Conservation (phyloP, 164 flowering plant genomes). For the Macadamia integrifolia region DNA sequence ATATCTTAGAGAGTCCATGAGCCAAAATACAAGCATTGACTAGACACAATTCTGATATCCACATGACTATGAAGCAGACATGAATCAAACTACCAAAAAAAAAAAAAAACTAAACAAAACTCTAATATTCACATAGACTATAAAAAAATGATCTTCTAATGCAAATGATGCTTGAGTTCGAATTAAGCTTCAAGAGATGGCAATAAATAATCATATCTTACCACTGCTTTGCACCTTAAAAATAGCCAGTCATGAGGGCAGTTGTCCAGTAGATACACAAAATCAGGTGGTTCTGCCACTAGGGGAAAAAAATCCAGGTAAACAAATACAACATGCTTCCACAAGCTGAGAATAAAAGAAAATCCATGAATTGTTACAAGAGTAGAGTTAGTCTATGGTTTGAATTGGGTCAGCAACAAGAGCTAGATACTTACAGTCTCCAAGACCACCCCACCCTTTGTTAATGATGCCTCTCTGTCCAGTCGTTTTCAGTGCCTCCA, state of each 20-base stretch:
- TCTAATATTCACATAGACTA: too few species aligned
- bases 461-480: conserved; percentile 94
- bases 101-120: too few species aligned
- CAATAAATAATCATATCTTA: conserved; percentile 28
- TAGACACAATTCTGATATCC: too few species aligned
- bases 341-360: not conserved
- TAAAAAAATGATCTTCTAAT: too few species aligned
- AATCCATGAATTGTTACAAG: not conserved
- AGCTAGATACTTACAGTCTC: conserved; percentile 62
- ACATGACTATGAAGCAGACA: too few species aligned
- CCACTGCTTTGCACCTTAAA: conserved; percentile 92
- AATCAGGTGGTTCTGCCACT: conserved; percentile 89
- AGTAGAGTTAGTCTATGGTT: not conserved
- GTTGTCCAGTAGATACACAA: conserved; percentile 72
- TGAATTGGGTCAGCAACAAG: not conserved
- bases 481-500: conserved; percentile 77
- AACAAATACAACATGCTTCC: conserved; percentile 5
- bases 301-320: conserved; percentile 17
- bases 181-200: not conserved
- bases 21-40: too few species aligned
- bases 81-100: too few species aligned
- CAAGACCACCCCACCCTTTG: conserved; percentile 99
- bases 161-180: not conserved
- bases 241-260: conserved; percentile 98
- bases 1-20: too few species aligned